Evolutionary conservation across 2,329 filamentous ascomycete species (phyloP).

Genomic region (Stagonosporopsis rhizophila): DNA sequence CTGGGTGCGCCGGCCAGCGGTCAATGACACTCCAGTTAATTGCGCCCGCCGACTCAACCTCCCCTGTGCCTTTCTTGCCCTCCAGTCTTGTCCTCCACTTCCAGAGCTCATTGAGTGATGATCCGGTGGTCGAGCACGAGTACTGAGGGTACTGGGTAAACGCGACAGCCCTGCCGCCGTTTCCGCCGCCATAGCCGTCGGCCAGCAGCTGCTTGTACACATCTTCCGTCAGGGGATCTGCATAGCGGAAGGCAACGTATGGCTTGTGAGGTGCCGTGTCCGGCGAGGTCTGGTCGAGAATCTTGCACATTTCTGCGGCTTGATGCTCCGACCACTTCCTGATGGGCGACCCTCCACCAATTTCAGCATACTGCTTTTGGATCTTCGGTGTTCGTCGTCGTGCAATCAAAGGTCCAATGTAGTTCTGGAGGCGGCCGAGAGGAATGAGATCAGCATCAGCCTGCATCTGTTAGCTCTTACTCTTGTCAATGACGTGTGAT

Average conservation of each 20-base stretch:
- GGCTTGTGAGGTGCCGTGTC: slow-evolving; percentile 96
- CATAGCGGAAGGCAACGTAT: slow-evolving; percentile 97
- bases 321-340: slow-evolving; percentile 98
- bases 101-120: slow-evolving; percentile 96
- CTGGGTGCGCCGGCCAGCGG: slow-evolving; percentile 91
- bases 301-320: slow-evolving; percentile 93
- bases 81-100: slow-evolving; percentile 92
- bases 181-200: slow-evolving; percentile 89
- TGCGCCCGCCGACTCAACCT: slow-evolving; percentile 65
- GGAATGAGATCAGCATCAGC: slow-evolving; percentile 94
- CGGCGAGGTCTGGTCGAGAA: slow-evolving; percentile 87
- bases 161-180: slow-evolving; percentile 90
- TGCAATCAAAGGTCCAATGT: slow-evolving; percentile 88
- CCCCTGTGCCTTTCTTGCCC: slow-evolving; percentile 68
- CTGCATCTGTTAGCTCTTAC: slow-evolving; percentile 55
- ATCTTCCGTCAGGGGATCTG: slow-evolving; percentile 89
- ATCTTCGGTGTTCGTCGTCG: slow-evolving; percentile 93
- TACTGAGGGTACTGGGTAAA: slow-evolving; percentile 99
- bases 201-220: slow-evolving; percentile 84
- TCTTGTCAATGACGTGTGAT: neutral
- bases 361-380: slow-evolving; percentile 90
- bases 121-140: slow-evolving; percentile 95
- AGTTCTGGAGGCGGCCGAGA: slow-evolving; percentile 88
- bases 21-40: slow-evolving; percentile 99
- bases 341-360: slow-evolving; percentile 97